These are phyloP conservation scores for Coffea eugenioides DNA, from an alignment of 257 asterid genomes.

Conservation along the genomic window DNA sequence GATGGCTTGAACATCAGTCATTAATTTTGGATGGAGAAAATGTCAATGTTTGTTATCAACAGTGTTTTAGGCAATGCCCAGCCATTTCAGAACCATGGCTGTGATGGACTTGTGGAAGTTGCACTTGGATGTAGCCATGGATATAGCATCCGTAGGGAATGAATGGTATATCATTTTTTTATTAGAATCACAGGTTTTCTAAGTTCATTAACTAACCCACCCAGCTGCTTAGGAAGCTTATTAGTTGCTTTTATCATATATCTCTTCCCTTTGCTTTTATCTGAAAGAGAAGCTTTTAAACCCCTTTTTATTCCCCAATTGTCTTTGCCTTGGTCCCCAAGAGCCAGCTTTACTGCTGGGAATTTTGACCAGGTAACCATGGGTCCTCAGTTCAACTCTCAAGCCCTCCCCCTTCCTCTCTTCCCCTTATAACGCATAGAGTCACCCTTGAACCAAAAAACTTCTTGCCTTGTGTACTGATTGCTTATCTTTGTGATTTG, in stretches of 20 bases:
- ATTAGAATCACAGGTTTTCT: neutral
- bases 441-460: too few relatives aligned
- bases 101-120: neutral
- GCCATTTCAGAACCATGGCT: neutral
- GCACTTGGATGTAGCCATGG: neutral
- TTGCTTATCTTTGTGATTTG: constrained; percentile 10
- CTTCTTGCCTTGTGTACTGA: neutral
- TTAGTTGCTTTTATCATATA: neutral
- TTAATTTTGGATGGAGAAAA: neutral
- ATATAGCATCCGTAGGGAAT: neutral
- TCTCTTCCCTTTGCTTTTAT: neutral
- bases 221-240: neutral
- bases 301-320: neutral
- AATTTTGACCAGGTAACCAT: too few relatives aligned
- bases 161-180: neutral
- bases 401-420: too few relatives aligned
- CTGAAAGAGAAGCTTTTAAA: neutral
- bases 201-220: neutral
- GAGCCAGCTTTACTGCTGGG: too few relatives aligned
- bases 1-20: neutral
- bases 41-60: neutral
- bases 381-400: too few relatives aligned
- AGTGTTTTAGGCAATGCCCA: neutral
- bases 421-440: too few relatives aligned
- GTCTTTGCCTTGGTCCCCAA: neutral